A percentile compares a stretch with the other conserved stretches of the same genome.
phyloP scores from a whole-genome alignment of 1,139 yeast species.

The Suhomyces guaymorum region DNA sequence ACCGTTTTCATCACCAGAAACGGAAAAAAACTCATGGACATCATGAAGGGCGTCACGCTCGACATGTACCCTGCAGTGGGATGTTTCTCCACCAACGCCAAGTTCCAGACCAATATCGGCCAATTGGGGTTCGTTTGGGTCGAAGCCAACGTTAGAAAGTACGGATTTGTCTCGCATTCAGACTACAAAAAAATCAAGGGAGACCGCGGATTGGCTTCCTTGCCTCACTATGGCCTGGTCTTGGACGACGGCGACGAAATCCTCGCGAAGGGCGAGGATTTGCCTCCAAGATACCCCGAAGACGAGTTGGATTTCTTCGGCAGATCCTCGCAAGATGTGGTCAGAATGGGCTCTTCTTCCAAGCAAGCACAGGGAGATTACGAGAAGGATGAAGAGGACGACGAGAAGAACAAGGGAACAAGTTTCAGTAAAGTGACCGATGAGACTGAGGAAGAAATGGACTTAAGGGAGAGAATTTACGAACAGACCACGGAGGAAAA shows the following conservation, averaged over 20 bases:
- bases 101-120: slow-evolving; percentile 82
- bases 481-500: slow-evolving; percentile 26
- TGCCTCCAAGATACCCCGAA: slow-evolving; percentile 50
- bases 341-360: slow-evolving; percentile 23
- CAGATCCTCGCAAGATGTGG: slow-evolving; percentile 28
- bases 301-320: slow-evolving; percentile 70
- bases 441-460: slow-evolving; percentile 44
- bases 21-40: slow-evolving; percentile 84
- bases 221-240: slow-evolving; percentile 40
- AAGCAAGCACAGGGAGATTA: slow-evolving; percentile 9
- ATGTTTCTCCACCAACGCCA: slow-evolving; percentile 66
- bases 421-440: slow-evolving; percentile 31
- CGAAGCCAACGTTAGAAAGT: slow-evolving; percentile 91
- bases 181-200: slow-evolving; percentile 43
- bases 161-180: slow-evolving; percentile 80
- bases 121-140: slow-evolving; percentile 91
- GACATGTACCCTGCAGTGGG: slow-evolving; percentile 93
- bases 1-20: slow-evolving; percentile 87
- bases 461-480: slow-evolving; percentile 38
- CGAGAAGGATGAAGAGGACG: slow-evolving; percentile 9
- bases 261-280: slow-evolving; percentile 69
- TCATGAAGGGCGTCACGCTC: slow-evolving; percentile 72
- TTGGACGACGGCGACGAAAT: slow-evolving; percentile 42
- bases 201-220: slow-evolving; percentile 45
- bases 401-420: slow-evolving; percentile 9